A percentile compares a stretch with the other conserved stretches of the same genome.
Evolutionary conservation across 2,329 filamentous ascomycete genomes (phyloP).

Genomic region (Arthrinium puccinioides): DNA sequence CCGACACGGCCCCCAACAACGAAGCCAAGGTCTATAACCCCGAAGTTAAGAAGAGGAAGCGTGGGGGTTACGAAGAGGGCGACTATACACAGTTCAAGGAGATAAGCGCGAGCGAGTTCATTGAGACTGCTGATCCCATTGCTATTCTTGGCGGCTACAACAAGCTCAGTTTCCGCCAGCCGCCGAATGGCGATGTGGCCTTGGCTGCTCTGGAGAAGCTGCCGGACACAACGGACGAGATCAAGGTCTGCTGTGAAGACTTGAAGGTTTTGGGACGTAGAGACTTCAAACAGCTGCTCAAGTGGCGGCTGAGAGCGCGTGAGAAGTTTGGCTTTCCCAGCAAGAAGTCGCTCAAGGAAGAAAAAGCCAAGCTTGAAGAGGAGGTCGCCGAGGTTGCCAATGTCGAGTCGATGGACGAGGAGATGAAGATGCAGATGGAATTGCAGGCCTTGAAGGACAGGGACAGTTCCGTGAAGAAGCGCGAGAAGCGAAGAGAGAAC

Average conservation of each 20-base stretch:
- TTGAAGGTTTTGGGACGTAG: constrained; percentile 87
- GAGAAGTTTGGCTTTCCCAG: constrained; percentile 83
- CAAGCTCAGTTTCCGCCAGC: constrained; percentile 73
- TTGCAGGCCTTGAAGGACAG: constrained; percentile 75
- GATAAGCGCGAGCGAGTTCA: constrained; percentile 81
- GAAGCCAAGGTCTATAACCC: constrained; percentile 98
- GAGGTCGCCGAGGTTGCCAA: constrained; percentile 69
- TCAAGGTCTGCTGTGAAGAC: constrained; percentile 71
- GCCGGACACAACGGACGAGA: constrained; percentile 78
- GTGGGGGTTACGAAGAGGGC: constrained; percentile 90
- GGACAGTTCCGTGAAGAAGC: constrained; percentile 69
- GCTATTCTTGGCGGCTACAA: constrained; percentile 84
- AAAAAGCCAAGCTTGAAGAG: constrained; percentile 29
- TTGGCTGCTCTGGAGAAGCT: constrained; percentile 79
- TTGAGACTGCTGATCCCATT: constrained; percentile 89
- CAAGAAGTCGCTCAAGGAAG: constrained; percentile 55
- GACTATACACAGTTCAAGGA: constrained; percentile 93
- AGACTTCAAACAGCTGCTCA: constrained; percentile 84
- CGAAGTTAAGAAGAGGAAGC: constrained; percentile 89
- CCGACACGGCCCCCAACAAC: constrained; percentile 80
- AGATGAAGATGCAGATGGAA: constrained; percentile 83
- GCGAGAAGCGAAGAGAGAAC: constrained; percentile 79
- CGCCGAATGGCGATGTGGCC: constrained; percentile 75
- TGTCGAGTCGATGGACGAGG: constrained; percentile 88
- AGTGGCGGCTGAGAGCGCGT: constrained; percentile 82